Conservation (phyloP, 2,329 filamentous ascomycete species). For the Fusarium sp. region DNA sequence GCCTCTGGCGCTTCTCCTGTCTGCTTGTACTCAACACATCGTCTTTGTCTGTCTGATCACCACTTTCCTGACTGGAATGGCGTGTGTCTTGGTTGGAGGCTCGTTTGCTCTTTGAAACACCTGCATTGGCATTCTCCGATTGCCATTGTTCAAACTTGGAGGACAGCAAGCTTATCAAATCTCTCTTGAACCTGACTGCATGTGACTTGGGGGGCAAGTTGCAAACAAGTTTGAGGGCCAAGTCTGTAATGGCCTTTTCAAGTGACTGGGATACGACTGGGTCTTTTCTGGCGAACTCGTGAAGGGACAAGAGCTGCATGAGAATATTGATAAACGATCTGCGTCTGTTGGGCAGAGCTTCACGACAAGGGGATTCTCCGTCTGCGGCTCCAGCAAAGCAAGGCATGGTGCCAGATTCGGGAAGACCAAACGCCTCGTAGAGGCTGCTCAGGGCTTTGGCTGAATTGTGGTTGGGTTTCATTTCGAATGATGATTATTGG, state of each 20-base stretch:
- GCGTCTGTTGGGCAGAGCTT: background rate
- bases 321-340: background rate
- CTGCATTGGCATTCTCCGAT: background rate
- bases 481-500: background rate
- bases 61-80: too few species aligned
- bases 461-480: background rate
- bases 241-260: background rate
- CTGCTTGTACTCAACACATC: background rate
- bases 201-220: too few species aligned
- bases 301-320: background rate
- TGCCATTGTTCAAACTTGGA: slow-evolving; percentile 3
- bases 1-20: background rate
- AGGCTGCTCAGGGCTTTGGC: background rate
- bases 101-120: background rate
- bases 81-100: background rate
- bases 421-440: slow-evolving; percentile 3
- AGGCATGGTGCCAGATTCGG: background rate
- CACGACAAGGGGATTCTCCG: too few species aligned
- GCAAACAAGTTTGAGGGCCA: slow-evolving; percentile 6
- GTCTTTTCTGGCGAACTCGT: background rate
- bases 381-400: background rate
- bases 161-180: background rate
- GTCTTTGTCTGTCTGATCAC: background rate
- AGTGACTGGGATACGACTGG: background rate
- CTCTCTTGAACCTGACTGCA: background rate